A percentile compares a stretch with the other conserved stretches of the same genome.
Evolutionary conservation across 1,284 basidiomycete genomes (phyloP).

Genomic region (Omphalotus olearius): DNA sequence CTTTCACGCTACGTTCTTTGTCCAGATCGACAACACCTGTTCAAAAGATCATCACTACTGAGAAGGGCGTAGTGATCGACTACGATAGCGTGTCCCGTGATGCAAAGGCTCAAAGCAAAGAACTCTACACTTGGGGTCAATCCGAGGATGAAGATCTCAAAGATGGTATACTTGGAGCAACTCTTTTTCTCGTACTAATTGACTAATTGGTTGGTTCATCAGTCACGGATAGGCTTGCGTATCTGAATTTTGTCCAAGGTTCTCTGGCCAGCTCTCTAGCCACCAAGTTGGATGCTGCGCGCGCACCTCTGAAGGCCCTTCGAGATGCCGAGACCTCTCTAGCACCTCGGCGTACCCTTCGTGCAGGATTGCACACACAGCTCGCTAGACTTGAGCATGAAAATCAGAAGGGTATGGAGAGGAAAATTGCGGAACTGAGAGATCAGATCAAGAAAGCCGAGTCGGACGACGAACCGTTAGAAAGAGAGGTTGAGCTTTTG

Average conservation of each 20-base stretch:
- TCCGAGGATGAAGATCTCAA: slow-evolving; percentile 62
- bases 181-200: background rate
- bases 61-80: slow-evolving; percentile 73
- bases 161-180: slow-evolving; percentile 49
- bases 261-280: slow-evolving; percentile 59
- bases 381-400: slow-evolving; percentile 63
- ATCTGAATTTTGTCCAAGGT: slow-evolving; percentile 71
- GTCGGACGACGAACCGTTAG: slow-evolving; percentile 55
- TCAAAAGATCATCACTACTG: slow-evolving; percentile 71
- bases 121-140: slow-evolving; percentile 79
- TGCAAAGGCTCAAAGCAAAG: slow-evolving; percentile 70
- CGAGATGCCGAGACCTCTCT: slow-evolving; percentile 64
- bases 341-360: slow-evolving; percentile 55
- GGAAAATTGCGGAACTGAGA: slow-evolving; percentile 59
- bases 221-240: slow-evolving; percentile 77
- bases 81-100: slow-evolving; percentile 62
- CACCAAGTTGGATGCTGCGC: slow-evolving; percentile 54
- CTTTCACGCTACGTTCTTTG: slow-evolving; percentile 11
- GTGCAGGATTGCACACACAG: slow-evolving; percentile 52
- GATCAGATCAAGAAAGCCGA: slow-evolving; percentile 61
- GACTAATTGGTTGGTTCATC: slow-evolving; percentile 14
- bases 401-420: slow-evolving; percentile 53
- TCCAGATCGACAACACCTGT: slow-evolving; percentile 52
- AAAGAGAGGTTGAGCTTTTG: slow-evolving; percentile 64
- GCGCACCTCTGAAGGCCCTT: slow-evolving; percentile 62